Conservation (phyloP, 176 grass and related monocot species). For the Echinochloa phyllopogon region DNA sequence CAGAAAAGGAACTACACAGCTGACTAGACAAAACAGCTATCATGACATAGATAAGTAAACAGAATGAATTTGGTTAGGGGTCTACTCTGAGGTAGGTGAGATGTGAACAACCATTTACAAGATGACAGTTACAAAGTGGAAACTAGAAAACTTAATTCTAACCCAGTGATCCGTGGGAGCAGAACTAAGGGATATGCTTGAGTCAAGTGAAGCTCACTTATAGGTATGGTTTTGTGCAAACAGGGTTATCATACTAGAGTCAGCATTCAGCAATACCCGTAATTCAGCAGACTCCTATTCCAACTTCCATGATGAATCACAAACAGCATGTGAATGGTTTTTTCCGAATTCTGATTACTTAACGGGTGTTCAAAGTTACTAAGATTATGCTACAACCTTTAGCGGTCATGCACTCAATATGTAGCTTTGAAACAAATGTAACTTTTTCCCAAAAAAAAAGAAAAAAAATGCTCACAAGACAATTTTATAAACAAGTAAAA, state of each 20-base stretch:
- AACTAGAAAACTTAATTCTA: not conserved
- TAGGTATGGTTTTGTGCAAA: not conserved
- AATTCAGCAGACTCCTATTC: not conserved
- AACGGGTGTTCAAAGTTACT: not conserved
- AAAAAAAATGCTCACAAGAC: not conserved
- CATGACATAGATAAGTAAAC: not conserved
- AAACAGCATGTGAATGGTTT: too few species aligned
- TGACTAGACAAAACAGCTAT: not conserved
- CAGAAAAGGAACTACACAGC: conserved; percentile 16
- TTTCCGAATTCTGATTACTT: not conserved
- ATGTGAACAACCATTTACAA: conserved; percentile 21
- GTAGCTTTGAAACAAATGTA: not conserved
- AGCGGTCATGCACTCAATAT: conserved; percentile 5
- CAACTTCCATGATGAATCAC: not conserved
- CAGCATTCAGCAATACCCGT: not conserved
- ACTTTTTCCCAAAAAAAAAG: too few species aligned
- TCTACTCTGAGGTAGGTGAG: conserved; percentile 19
- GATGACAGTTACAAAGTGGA: not conserved
- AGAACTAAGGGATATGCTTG: not conserved
- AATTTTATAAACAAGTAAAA: conserved; percentile 35
- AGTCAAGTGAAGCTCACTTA: conserved; percentile 12
- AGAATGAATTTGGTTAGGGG: not conserved
- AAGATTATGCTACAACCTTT: not conserved
- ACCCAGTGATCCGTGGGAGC: not conserved
- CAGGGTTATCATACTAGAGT: not conserved